Evolutionary conservation across 176 grass and related monocot genomes (phyloP).

Genomic region (Raddia guianensis): DNA sequence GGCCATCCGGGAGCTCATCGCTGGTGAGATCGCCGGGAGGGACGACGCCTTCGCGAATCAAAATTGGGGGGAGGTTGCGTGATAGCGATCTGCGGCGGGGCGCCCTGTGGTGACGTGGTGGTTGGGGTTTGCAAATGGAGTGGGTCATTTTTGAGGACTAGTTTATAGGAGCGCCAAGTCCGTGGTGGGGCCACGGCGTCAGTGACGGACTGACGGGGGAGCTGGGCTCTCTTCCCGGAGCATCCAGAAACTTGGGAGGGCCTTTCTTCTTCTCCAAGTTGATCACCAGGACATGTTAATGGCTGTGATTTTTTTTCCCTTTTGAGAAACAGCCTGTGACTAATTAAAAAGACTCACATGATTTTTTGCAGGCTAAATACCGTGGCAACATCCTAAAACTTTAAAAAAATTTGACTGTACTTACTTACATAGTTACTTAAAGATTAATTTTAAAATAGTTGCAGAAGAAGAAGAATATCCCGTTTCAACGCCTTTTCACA

Average conservation of each 20-base stretch:
- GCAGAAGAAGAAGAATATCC: constrained; percentile 22
- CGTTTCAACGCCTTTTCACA: constrained; percentile 7
- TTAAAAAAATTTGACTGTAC: too few relatives aligned
- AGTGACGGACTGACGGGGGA: constrained; percentile 35
- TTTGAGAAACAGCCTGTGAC: constrained; percentile 30
- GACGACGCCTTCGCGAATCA: neutral
- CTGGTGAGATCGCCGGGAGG: neutral
- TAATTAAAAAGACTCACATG: constrained; percentile 25
- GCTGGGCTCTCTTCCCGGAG: constrained; percentile 7
- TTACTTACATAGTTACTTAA: too few relatives aligned
- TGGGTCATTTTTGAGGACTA: neutral
- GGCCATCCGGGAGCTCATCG: constrained; percentile 59
- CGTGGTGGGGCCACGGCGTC: constrained; percentile 30
- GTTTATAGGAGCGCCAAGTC: constrained; percentile 29
- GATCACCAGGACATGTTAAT: constrained; percentile 22
- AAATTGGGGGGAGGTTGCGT: neutral
- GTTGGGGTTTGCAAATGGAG: constrained; percentile 37
- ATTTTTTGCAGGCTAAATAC: too few relatives aligned
- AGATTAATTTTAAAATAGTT: neutral
- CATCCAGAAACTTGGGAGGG: constrained; percentile 39
- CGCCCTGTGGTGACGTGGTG: constrained; percentile 18
- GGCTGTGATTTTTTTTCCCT: neutral
- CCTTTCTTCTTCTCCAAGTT: constrained; percentile 60
- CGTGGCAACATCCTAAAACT: too few relatives aligned
- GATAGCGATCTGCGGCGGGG: neutral